phyloP scores from a whole-genome alignment of 1,284 basidiomycete species.

The Cutaneotrichosporon arboriforme region DNA sequence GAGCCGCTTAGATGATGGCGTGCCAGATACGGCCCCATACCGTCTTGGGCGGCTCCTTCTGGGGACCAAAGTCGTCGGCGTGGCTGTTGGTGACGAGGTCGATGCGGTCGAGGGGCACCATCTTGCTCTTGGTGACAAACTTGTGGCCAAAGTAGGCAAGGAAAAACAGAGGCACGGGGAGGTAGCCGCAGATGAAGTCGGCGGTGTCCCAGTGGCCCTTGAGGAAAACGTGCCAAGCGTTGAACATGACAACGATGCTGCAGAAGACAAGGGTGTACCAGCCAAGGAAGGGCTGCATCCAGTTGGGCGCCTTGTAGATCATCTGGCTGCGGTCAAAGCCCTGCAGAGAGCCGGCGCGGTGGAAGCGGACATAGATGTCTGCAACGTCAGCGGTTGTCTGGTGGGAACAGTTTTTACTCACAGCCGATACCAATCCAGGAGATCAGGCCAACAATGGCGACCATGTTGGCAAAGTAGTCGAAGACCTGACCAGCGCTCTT shows the following conservation, averaged over 20 bases:
- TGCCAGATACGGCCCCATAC: constrained; percentile 1
- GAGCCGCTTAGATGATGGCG: constrained; percentile 12
- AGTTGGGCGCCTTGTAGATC: constrained; percentile 60
- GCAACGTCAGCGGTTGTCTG: too few species aligned
- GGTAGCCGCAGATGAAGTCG: constrained; percentile 16
- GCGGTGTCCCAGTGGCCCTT: constrained; percentile 11
- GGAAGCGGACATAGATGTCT: constrained; percentile 73
- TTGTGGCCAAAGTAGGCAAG: constrained; percentile 50
- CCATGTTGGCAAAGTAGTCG: constrained; percentile 67
- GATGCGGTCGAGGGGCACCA: constrained; percentile 25
- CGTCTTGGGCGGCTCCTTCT: constrained; percentile 1
- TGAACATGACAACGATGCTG: constrained; percentile 2
- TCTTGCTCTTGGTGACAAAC: constrained; percentile 27
- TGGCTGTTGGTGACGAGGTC: constrained; percentile 26
- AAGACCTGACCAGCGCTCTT: constrained; percentile 62
- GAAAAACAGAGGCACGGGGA: constrained; percentile 14
- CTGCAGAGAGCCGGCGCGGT: constrained; percentile 67
- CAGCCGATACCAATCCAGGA: constrained; percentile 73
- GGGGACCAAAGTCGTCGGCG: constrained; percentile 7
- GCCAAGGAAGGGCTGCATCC: constrained; percentile 53
- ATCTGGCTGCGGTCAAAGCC: constrained; percentile 55
- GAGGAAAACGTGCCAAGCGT: constrained; percentile 11
- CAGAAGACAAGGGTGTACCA: constrained; percentile 40
- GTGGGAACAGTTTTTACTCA: neutral
- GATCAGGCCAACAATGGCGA: constrained; percentile 53